phyloP scores from a whole-genome alignment of 305 asterid genomes.

The Solanum hybrid region DNA sequence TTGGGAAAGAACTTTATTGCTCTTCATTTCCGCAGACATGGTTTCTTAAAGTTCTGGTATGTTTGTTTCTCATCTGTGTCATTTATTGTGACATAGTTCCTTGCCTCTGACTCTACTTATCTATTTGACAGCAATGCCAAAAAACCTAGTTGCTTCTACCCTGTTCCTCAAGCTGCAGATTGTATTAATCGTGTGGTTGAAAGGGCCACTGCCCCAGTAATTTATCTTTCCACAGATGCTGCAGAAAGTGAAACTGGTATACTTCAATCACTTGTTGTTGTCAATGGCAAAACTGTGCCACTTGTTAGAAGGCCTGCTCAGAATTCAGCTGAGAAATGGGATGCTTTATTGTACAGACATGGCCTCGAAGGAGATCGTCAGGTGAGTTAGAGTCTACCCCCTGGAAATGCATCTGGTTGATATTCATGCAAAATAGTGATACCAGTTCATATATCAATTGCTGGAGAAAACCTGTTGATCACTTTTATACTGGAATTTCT shows the following conservation, averaged over 20 bases:
- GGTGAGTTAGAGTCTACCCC: slow-evolving; percentile 30
- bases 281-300: slow-evolving; percentile 71
- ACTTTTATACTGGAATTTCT: neutral
- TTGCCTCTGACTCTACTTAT: neutral
- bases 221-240: slow-evolving; percentile 94
- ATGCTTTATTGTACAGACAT: slow-evolving; percentile 83
- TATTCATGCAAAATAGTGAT: neutral
- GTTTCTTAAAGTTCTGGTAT: slow-evolving; percentile 96
- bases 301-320: slow-evolving; percentile 85
- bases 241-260: slow-evolving; percentile 89
- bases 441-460: neutral
- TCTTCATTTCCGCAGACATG: slow-evolving; percentile 94
- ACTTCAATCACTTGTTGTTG: slow-evolving; percentile 61
- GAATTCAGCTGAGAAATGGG: slow-evolving; percentile 92
- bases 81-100: neutral
- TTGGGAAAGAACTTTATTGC: slow-evolving; percentile 74
- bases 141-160: slow-evolving; percentile 84
- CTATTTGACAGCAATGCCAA: slow-evolving; percentile 63
- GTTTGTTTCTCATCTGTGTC: neutral
- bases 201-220: slow-evolving; percentile 60
- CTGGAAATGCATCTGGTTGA: neutral
- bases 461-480: neutral
- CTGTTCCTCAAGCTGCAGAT: slow-evolving; percentile 94
- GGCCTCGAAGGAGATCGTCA: slow-evolving; percentile 76
- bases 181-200: slow-evolving; percentile 78